These are phyloP conservation scores for Fragaria ananassa DNA, from an alignment of 306 rosid genomes.

Conservation along the genomic window DNA sequence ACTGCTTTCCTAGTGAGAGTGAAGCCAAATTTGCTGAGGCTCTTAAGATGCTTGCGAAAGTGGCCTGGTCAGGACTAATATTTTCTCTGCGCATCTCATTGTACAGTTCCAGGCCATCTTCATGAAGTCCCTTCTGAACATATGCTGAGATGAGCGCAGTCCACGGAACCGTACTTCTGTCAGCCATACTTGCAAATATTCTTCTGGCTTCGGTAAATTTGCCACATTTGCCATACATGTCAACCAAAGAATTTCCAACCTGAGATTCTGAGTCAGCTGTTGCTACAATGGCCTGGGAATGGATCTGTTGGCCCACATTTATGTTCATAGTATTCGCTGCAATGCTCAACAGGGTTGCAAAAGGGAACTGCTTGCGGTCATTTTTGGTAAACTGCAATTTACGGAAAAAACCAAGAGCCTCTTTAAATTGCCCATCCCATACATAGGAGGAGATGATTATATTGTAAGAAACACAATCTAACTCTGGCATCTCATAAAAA, in stretches of 20 bases:
- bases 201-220: slow-evolving; percentile 58
- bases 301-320: slow-evolving; percentile 74
- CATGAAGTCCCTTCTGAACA: slow-evolving; percentile 67
- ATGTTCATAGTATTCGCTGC: slow-evolving; percentile 56
- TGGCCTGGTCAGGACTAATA: slow-evolving; percentile 60
- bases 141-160: slow-evolving; percentile 78
- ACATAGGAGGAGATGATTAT: slow-evolving; percentile 56
- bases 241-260: slow-evolving; percentile 82
- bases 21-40: slow-evolving; percentile 75
- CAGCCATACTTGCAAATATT: slow-evolving; percentile 50
- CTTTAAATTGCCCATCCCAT: slow-evolving; percentile 50
- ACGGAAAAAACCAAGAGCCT: slow-evolving; percentile 52
- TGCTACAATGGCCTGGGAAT: slow-evolving; percentile 62
- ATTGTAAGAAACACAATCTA: slow-evolving; percentile 83
- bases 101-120: slow-evolving; percentile 58
- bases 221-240: slow-evolving; percentile 89
- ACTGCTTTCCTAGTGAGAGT: slow-evolving; percentile 63
- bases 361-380: slow-evolving; percentile 71
- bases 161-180: slow-evolving; percentile 76
- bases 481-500: slow-evolving; percentile 70
- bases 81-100: slow-evolving; percentile 58
- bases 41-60: slow-evolving; percentile 71
- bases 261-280: slow-evolving; percentile 44
- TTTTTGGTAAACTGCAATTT: slow-evolving; percentile 53
- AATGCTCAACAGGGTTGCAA: slow-evolving; percentile 71